These are phyloP conservation scores for Lentinula aciculospora DNA, from an alignment of 768 basidiomycete species.

Conservation along the genomic window DNA sequence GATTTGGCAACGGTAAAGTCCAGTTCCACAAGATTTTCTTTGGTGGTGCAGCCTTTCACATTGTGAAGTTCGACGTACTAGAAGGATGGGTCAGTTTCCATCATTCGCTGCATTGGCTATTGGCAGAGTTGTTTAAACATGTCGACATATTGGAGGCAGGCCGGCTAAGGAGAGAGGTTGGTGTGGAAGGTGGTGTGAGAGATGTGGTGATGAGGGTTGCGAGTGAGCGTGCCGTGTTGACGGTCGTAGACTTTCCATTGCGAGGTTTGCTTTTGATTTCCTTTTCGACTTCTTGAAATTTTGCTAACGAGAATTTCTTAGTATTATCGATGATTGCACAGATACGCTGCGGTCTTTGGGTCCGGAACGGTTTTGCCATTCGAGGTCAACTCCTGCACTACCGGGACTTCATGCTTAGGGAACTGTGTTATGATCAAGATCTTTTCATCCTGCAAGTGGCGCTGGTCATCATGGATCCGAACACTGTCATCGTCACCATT, in stretches of 20 bases:
- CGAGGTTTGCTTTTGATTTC: slow-evolving; percentile 62
- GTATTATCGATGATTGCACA: slow-evolving; percentile 91
- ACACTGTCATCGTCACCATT: slow-evolving; percentile 75
- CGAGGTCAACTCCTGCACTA: slow-evolving; percentile 94
- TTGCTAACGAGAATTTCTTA: slow-evolving; percentile 20
- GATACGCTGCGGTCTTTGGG: slow-evolving; percentile 93
- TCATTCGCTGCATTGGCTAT: slow-evolving; percentile 86
- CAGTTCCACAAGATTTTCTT: slow-evolving; percentile 65
- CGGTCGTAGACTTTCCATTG: slow-evolving; percentile 83
- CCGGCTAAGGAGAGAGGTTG: slow-evolving; percentile 39
- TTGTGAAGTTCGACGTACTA: slow-evolving; percentile 73
- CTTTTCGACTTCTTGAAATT: not conserved
- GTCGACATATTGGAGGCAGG: slow-evolving; percentile 60
- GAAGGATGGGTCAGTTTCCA: slow-evolving; percentile 89
- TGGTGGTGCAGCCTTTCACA: slow-evolving; percentile 49
- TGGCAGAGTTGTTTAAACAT: slow-evolving; percentile 86
- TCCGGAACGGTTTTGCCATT: slow-evolving; percentile 94
- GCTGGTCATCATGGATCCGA: slow-evolving; percentile 72
- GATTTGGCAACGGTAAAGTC: slow-evolving; percentile 55
- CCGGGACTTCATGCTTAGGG: slow-evolving; percentile 91
- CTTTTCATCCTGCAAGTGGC: slow-evolving; percentile 86
- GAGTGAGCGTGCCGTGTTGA: slow-evolving; percentile 64
- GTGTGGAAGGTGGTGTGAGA: slow-evolving; percentile 41
- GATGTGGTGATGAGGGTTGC: slow-evolving; percentile 59
- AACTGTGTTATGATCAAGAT: slow-evolving; percentile 95